Evolutionary conservation across 257 asterid species (phyloP), one percentile per base, ranked within the genome.

Genomic region (Galeopsis tetrahit): DNA sequence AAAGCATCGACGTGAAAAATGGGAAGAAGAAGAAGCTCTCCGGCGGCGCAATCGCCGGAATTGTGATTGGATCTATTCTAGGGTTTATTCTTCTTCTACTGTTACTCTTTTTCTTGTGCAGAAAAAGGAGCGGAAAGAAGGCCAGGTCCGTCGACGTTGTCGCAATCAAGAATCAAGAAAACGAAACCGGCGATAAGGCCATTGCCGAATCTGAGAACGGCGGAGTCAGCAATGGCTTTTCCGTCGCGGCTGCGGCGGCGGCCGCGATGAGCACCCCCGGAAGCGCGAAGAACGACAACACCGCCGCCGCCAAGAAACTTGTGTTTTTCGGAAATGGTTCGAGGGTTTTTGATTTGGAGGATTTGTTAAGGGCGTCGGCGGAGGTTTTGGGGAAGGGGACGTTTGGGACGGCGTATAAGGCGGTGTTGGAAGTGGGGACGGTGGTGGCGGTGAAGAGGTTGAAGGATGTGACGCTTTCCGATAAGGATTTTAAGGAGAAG

Each of bases 381-480:
- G 91, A 86, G 82, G 91, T 86, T 34, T 65, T 86, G 76, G 91
- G 91, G 75, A 86, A 83, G 82, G 91, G 91, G 44, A 83, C 87
- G 36, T 83, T 82, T 7, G 86, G 84, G 62, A 92, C 98, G 13
- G 83, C 96, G 49, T 92, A 92, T 64, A 92, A 92, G 92, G 98
- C 98, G 65, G 92, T 90, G 56, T 73, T 92, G 77, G 96, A 92
- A 79, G 80, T 82, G 43, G 96, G 98, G 61, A 88, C 84, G 46
- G 86, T 81, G 66, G 96, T 85, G 74, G 96, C 94, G 2, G 98
- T 92, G 78, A 92, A 92, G 85, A 84, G 98, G 74, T 77, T 92
- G 85, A 90, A 87, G 84, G 98, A 92, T 78, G 96, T 90, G 74
- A 59, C 80, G 2, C 63, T 86, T 34, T 63, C 84, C 7, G 94